These are phyloP conservation scores for Prunus mume DNA, from an alignment of 306 rosid species.

Conservation along the genomic window DNA sequence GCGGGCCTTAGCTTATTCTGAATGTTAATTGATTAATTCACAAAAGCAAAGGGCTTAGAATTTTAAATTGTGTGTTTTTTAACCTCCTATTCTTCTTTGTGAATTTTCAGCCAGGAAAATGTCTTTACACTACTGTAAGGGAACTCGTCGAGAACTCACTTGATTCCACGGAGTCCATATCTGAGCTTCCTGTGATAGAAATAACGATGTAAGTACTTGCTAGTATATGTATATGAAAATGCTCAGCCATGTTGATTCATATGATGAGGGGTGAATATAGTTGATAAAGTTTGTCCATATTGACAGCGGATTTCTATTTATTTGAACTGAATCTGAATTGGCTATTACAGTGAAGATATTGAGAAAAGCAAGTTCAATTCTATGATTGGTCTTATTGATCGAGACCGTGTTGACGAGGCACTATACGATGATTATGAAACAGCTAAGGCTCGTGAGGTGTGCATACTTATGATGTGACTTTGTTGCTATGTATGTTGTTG, in stretches of 20 bases:
- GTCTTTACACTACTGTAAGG: constrained; percentile 86
- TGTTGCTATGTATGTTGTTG: neutral
- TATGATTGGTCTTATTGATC: constrained; percentile 93
- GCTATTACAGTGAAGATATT: constrained; percentile 77
- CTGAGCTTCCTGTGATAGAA: constrained; percentile 92
- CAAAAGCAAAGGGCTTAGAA: neutral
- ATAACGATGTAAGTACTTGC: constrained; percentile 59
- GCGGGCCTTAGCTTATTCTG: neutral
- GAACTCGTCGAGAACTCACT: constrained; percentile 89
- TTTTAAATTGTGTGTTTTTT: too few species aligned
- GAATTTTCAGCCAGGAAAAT: constrained; percentile 82
- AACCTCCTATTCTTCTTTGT: constrained; percentile 6
- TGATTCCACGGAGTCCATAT: constrained; percentile 87
- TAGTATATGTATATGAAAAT: neutral
- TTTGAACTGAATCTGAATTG: neutral
- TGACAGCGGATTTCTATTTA: neutral
- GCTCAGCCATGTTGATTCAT: neutral
- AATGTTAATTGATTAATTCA: neutral
- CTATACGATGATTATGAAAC: constrained; percentile 89
- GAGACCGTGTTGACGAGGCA: constrained; percentile 75
- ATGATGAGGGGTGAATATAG: neutral
- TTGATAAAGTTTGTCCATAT: neutral
- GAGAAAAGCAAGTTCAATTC: constrained; percentile 82
- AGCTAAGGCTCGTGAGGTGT: constrained; percentile 86
- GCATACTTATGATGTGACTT: constrained; percentile 20